A percentile compares a stretch with the other conserved stretches of the same genome.
phyloP scores from a whole-genome alignment of 768 basidiomycete species.

The Kwoniella sp. region DNA sequence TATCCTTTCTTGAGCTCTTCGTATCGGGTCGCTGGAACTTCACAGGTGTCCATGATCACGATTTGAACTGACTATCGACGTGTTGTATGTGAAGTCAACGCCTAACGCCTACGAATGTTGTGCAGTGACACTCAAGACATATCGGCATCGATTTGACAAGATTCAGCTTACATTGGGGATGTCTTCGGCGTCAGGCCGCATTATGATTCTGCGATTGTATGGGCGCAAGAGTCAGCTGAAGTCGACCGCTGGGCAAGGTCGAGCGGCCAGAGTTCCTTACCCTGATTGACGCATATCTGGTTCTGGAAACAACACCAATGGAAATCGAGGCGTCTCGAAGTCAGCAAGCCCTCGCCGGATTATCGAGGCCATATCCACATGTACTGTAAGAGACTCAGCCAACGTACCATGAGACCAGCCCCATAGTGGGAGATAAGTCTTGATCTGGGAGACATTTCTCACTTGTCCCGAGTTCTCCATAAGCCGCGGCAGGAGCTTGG shows the following conservation, averaged over 20 bases:
- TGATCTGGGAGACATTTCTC: constrained; percentile 6
- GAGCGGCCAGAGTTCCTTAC: constrained; percentile 1
- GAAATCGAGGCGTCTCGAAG: no score
- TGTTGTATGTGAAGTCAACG: background rate
- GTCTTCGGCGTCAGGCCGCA: constrained; percentile 16
- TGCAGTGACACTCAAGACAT: no score
- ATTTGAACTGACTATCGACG: constrained; percentile 14
- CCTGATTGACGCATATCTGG: constrained; percentile 10
- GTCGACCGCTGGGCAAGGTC: no score
- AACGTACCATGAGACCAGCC: constrained; percentile 25
- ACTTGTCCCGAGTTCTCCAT: constrained; percentile 11
- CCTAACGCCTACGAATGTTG: background rate
- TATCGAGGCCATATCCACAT: no score
- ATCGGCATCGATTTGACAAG: no score
- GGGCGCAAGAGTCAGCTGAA: background rate
- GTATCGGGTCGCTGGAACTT: constrained; percentile 10
- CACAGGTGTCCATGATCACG: constrained; percentile 19
- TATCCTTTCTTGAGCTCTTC: constrained; percentile 17
- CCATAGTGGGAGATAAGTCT: constrained; percentile 23
- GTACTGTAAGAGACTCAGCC: no score
- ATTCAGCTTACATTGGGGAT: constrained; percentile 23
- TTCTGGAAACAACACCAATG: background rate
- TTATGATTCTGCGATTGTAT: constrained; percentile 7
- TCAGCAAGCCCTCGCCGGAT: no score
- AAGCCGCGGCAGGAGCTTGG: background rate